phyloP scores from a whole-genome alignment of 768 basidiomycete species.

The Phylloporus rhodoxanthus region DNA sequence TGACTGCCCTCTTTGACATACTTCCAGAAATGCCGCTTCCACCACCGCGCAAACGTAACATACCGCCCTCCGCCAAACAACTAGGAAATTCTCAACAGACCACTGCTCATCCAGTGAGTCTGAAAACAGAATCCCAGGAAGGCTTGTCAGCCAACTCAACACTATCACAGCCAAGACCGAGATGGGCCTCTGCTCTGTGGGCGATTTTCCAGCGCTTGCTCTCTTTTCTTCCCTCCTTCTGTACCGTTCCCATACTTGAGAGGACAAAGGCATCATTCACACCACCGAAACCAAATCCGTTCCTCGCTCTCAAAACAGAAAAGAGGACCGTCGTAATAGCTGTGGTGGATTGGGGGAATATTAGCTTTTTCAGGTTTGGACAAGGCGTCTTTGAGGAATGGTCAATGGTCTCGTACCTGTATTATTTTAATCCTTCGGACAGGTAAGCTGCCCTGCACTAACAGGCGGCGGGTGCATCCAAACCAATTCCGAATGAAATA shows the following conservation, averaged over 20 bases:
- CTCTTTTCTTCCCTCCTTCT: constrained; percentile 6
- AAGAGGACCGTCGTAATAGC: constrained; percentile 82
- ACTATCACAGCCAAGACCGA: not conserved
- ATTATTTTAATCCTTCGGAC: not conserved
- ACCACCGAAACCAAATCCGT: constrained; percentile 57
- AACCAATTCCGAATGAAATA: no score
- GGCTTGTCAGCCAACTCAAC: not conserved
- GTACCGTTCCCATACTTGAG: constrained; percentile 2
- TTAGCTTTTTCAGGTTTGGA: constrained; percentile 84
- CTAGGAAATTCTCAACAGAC: not conserved
- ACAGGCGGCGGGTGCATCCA: no score
- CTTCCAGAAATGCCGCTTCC: constrained; percentile 62
- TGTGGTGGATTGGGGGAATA: constrained; percentile 80
- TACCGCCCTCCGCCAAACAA: constrained; percentile 1
- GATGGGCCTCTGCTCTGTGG: not conserved
- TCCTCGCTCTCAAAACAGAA: constrained; percentile 75
- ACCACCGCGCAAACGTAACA: constrained; percentile 41
- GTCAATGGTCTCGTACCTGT: constrained; percentile 47
- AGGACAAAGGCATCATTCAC: constrained; percentile 25
- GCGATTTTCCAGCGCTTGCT: constrained; percentile 3
- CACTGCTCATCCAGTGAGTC: constrained; percentile 2
- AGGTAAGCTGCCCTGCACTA: no score
- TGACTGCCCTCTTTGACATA: constrained; percentile 63
- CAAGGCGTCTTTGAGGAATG: constrained; percentile 82
- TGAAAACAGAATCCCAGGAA: not conserved